Conservation (phyloP, 495 filamentous ascomycete genomes). For the Lepidopterella palustris region DNA sequence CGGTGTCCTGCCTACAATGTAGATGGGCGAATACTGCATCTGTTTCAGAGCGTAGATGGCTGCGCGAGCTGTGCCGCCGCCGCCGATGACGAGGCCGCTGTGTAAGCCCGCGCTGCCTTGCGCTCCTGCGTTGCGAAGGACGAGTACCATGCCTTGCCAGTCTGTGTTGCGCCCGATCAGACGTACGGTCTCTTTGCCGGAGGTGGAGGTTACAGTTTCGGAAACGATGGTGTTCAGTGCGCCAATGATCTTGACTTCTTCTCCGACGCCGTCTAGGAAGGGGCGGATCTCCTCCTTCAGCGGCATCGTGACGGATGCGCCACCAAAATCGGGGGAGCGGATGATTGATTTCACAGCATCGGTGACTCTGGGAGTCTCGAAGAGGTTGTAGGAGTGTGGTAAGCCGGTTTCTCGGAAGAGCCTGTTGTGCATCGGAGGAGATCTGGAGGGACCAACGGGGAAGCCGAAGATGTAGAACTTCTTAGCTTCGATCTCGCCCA, state of each 20-base stretch:
- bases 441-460: slow-evolving; percentile 72
- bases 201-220: slow-evolving; percentile 26
- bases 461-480: slow-evolving; percentile 83
- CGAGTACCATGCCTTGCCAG: slow-evolving; percentile 85
- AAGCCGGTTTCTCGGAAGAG: slow-evolving; percentile 74
- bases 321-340: slow-evolving; percentile 69
- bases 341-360: slow-evolving; percentile 62
- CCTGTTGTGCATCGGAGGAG: slow-evolving; percentile 82
- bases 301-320: slow-evolving; percentile 91
- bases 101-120: slow-evolving; percentile 36
- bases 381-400: slow-evolving; percentile 75
- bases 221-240: slow-evolving; percentile 93
- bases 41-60: slow-evolving; percentile 82
- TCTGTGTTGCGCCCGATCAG: slow-evolving; percentile 90
- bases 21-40: slow-evolving; percentile 80
- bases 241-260: slow-evolving; percentile 76
- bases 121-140: slow-evolving; percentile 68
- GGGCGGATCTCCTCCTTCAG: slow-evolving; percentile 85
- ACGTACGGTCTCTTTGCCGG: slow-evolving; percentile 37
- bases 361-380: slow-evolving; percentile 62
- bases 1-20: slow-evolving; percentile 72
- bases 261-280: slow-evolving; percentile 68
- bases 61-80: slow-evolving; percentile 85
- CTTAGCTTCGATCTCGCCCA: slow-evolving; percentile 72
- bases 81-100: slow-evolving; percentile 71